Evolutionary conservation across 2,329 filamentous ascomycete species (phyloP), one percentile per base, ranked within the genome.

Genomic region (Fusarium sp.): DNA sequence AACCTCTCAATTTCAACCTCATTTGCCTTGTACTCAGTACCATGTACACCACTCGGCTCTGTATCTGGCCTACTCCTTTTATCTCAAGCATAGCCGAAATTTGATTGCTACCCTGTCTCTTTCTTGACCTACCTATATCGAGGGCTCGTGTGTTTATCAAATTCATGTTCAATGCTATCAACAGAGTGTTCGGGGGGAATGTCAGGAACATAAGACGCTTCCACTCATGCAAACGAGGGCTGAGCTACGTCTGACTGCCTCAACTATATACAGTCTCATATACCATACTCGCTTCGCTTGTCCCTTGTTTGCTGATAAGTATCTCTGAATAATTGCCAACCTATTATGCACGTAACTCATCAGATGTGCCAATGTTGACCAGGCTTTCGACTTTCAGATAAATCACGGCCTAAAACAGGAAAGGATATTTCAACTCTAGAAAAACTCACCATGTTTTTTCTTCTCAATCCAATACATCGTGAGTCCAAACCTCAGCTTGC

Each of bases 61-160:
- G 7, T 42, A 13, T 46, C 37, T 39, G 15, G 6, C n/a, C 16
- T 21, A 21, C 43, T 44, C 37, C 24, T 58, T 31, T 37, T 18
- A 15, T 43, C n/a, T 38, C 24, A 43, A 24, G 16, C 29, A 29
- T 43, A 61, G 57, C 37, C 42, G 43, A 61, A 15, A 49, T 58
- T 60, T 47, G 53, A 8, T 13, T 20, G 6, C 20, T 42, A 43
- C n/a, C 37, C 55, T 53, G 29, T 8, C 12, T n/a, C 23, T 41
- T 11, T 35, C 23, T 23, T 42, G 23, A n/a, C 33, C 33, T 5
- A 4, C 18, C 26, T 28, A 57, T 47, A 41, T 47, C n/a, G n/a
- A 29, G 10, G 15, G 29, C 13, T 28, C 20, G 31, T 29, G 35
- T 57, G 29, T 35, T 21, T 35, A 20, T 29, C 12, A 20, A 29